Conservation (phyloP, 805 yeast species). For the Zygoascus bituminiphila region DNA sequence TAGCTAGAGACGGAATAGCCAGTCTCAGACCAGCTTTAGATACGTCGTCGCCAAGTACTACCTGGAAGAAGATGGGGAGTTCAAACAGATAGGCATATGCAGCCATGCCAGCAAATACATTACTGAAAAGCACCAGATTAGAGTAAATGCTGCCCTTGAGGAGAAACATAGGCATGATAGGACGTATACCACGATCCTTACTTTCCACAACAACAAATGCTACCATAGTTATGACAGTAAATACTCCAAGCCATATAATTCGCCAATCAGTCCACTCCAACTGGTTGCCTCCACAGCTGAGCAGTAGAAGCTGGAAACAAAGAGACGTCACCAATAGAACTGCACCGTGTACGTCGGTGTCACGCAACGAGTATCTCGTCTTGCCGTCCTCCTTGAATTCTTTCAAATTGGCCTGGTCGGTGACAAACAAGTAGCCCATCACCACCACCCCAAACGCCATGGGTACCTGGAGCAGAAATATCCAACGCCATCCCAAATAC, state of each 20-base stretch:
- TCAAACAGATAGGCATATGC: slow-evolving; percentile 9
- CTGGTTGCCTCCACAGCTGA: slow-evolving; percentile 10
- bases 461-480: slow-evolving; percentile 12
- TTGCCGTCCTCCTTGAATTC: background rate
- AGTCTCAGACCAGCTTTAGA: slow-evolving; percentile 12
- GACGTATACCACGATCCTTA: slow-evolving; percentile 4
- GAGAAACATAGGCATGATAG: slow-evolving; percentile 8
- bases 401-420: slow-evolving; percentile 3
- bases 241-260: slow-evolving; percentile 3
- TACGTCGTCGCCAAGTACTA: slow-evolving; percentile 9
- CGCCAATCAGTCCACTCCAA: slow-evolving; percentile 7
- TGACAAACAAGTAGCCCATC: slow-evolving; percentile 6
- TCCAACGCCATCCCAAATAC: slow-evolving; percentile 15
- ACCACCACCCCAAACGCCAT: slow-evolving; percentile 5
- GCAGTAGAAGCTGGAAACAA: slow-evolving; percentile 4
- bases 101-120: slow-evolving; percentile 9
- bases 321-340: slow-evolving; percentile 6
- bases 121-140: slow-evolving; percentile 1
- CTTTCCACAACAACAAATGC: slow-evolving; percentile 5
- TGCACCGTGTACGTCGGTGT: slow-evolving; percentile 8
- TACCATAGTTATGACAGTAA: slow-evolving; percentile 5
- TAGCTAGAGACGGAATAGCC: slow-evolving; percentile 7
- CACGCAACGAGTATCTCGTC: background rate
- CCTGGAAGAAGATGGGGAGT: slow-evolving; percentile 12
- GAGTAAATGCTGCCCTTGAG: slow-evolving; percentile 3